These are phyloP conservation scores for Cercospora zeina DNA, from an alignment of 2,329 filamentous ascomycete species.

Conservation along the genomic window DNA sequence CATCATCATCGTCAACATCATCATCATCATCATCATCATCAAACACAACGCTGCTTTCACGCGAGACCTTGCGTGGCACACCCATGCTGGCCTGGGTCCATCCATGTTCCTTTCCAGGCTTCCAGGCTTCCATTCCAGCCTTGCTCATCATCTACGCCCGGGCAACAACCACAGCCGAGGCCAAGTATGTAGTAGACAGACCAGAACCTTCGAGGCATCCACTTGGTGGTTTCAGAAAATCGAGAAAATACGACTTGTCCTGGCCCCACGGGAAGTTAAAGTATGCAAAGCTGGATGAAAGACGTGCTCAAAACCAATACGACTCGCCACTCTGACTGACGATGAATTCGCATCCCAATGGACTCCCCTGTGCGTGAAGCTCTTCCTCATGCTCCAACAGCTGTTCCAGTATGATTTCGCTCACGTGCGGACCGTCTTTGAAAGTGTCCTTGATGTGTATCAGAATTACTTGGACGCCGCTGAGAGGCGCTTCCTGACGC, in stretches of 20 bases:
- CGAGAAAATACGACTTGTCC: neutral
- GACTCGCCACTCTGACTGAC: constrained; percentile 66
- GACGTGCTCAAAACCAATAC: constrained; percentile 48
- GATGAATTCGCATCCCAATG: constrained; percentile 77
- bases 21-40: too few species aligned
- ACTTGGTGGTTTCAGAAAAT: neutral
- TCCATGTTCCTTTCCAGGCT: too few species aligned
- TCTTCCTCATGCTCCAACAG: constrained; percentile 62
- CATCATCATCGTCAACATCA: too few species aligned
- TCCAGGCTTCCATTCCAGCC: too few species aligned
- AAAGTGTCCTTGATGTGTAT: constrained; percentile 89
- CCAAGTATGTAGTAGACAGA: neutral
- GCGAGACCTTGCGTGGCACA: too few species aligned
- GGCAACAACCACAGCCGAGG: too few species aligned
- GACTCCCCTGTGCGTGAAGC: constrained; percentile 51
- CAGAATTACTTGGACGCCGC: constrained; percentile 76
- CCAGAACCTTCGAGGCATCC: neutral
- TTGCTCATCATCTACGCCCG: too few species aligned
- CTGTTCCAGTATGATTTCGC: constrained; percentile 69
- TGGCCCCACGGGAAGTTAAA: neutral
- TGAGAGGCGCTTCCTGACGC: constrained; percentile 54
- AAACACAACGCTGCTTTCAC: too few species aligned
- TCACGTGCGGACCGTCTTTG: constrained; percentile 65
- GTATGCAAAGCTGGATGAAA: neutral
- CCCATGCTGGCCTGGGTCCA: too few species aligned